Conservation (phyloP, 345 rosid species). For the Eucalyptus curtisii region DNA sequence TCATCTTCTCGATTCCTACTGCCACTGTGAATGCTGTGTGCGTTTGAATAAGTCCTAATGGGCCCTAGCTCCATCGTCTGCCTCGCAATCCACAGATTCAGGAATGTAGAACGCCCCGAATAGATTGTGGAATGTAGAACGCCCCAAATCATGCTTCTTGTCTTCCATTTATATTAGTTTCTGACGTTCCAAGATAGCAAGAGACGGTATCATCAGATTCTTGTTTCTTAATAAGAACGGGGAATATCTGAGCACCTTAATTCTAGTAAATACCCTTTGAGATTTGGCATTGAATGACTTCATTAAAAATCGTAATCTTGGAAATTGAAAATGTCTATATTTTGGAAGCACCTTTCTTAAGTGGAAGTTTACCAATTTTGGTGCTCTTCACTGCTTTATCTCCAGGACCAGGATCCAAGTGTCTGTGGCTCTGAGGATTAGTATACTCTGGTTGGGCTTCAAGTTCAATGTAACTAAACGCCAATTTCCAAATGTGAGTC, state of each 20-base stretch:
- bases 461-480: background rate
- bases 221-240: background rate
- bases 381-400: background rate
- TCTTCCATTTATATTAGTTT: background rate
- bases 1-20: background rate
- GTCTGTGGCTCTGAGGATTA: background rate
- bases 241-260: background rate
- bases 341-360: background rate
- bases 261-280: background rate
- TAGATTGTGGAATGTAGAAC: background rate
- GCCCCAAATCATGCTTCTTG: background rate
- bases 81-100: background rate
- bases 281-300: background rate
- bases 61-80: background rate
- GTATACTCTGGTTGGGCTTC: background rate
- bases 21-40: background rate
- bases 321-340: background rate
- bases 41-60: background rate
- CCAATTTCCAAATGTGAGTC: background rate
- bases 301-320: background rate
- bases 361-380: background rate
- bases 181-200: background rate
- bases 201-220: background rate
- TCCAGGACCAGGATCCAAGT: background rate
- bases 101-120: background rate